phyloP scores from a whole-genome alignment of 2,329 filamentous ascomycete genomes.

The Lachnellula occidentalis region DNA sequence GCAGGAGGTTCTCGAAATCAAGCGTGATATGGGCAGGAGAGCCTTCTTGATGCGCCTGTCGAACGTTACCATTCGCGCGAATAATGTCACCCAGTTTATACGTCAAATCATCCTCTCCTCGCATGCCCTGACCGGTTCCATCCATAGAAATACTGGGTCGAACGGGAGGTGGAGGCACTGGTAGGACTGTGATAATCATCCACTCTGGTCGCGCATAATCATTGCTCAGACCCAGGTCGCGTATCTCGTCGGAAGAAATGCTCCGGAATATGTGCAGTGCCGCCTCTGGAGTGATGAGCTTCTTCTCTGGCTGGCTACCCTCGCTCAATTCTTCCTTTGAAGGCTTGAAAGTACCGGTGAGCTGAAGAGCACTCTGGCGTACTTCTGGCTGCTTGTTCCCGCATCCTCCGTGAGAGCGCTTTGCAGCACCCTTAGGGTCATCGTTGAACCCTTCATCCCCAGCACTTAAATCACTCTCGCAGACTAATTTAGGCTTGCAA shows the following conservation, averaged over 20 bases:
- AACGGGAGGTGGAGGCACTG: conserved; percentile 91
- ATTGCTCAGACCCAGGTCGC: conserved; percentile 83
- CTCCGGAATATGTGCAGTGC: conserved; percentile 82
- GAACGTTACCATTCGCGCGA: conserved; percentile 91
- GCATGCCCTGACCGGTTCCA: conserved; percentile 83
- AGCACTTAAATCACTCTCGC: conserved; percentile 68
- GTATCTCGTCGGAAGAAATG: conserved; percentile 75
- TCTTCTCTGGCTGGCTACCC: conserved; percentile 69
- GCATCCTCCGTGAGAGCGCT: conserved; percentile 75
- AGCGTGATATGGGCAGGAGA: conserved; percentile 84
- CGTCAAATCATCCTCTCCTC: conserved; percentile 97
- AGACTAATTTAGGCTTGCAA: conserved; percentile 82
- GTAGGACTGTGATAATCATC: conserved; percentile 95
- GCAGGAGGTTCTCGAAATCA: conserved; percentile 89
- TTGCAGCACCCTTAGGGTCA: conserved; percentile 46
- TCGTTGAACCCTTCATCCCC: conserved; percentile 64
- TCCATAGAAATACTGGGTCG: conserved; percentile 97
- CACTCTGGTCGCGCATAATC: conserved; percentile 96
- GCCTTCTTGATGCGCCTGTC: conserved; percentile 84
- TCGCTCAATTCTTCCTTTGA: conserved; percentile 69
- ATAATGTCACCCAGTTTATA: conserved; percentile 99
- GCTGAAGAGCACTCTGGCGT: conserved; percentile 76
- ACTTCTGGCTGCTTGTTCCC: conserved; percentile 88
- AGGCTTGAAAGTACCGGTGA: conserved; percentile 70
- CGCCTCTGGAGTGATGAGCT: conserved; percentile 74